Base-by-base conservation (phyloP, 164 flowering plant species). In the Vitis amurensis region DNA sequence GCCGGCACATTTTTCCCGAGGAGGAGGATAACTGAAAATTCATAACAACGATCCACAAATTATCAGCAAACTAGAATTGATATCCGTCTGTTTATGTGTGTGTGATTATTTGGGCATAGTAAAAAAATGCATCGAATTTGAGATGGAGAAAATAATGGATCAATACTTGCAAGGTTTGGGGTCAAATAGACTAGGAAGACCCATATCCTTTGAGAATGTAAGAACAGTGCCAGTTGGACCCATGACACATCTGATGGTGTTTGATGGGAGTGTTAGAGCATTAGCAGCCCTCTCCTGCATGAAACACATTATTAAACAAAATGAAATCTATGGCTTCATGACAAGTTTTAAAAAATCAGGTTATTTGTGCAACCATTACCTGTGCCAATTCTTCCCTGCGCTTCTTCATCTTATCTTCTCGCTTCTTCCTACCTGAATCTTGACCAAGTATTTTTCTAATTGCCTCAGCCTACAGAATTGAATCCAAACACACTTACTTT, bases 381-480 rank as follows among this genome's bases (percentile, higher is more conserved):
- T 91, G 91, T 58, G 97, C 97, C 74, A 92, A 51, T 79, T 88
- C 97, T 77, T 91, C 95, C 63, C 73, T 85, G 5, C 95, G 97
- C 82, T 88, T 91, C 86, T 88, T 89, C n/a, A 75, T 67, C 77
- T 89, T 89, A 19, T 93, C 97, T 77, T 96, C 98, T 55, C 82
- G 79, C 81, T 91, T 96, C 84, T 91, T 91, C 87, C 92, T 76
- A 71, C 76, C 88, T 8, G 98, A 92, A 81, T 93, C 98, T 82
- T 93, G 99, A 67, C 97, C 97, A 16, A 92, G 89, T 60, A 96
- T 93, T 80, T 87, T 93, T 69, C 93, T 85, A 16, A 96, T 91
- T 75, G 99, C 98, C 80, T 93, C 97, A 17, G 92, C 98, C 99
- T 96, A 71, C 53, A 81, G 73, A 68, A 74, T 14, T 68, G 59